Evolutionary conservation across 1,139 yeast genomes (phyloP), one percentile per base, ranked within the genome.

Genomic region (Torulaspora pretoriensis): DNA sequence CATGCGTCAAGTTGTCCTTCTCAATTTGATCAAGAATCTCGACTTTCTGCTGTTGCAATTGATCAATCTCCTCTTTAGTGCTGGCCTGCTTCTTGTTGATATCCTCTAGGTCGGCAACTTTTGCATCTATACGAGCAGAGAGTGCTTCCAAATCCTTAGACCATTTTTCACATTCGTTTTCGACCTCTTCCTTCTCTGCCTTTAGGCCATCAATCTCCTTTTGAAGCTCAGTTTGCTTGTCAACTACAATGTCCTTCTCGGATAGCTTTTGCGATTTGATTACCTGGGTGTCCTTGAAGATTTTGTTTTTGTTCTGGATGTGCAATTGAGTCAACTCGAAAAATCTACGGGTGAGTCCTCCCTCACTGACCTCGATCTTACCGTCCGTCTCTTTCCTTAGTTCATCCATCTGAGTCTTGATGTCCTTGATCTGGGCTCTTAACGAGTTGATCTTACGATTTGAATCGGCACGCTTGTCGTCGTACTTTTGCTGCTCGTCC

Each of bases 111-210:
- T 58, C 55, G 23, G 57, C 50, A 10, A 57, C 47, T 37, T 59
- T 57, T 10, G 55, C 58, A 42, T 63, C 67, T 40, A 63, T 45
- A 29, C 55, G 53, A 17, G 53, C 47, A n/a, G 61, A 52, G 8
- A 59, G 40, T 3, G 50, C 52, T 8, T 52, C 52, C 19, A 62
- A 42, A 25, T 55, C 47, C n/a, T 46, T 43, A 24, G 57, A 49
- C 53, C 56, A 55, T 17, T 48, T 49, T 22, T 52, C 46, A 42
- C 42, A 52, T 19, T 61, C 59, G n/a, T 51, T 46, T 24, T 47
- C 47, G 12, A 51, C 51, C 8, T 41, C 42, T 5, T 47, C 49
- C 40, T 57, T 59, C 31, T 53, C 52, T 7, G 48, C 37, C 10
- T 51, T 51, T 23, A 63, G 42, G 16, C 50, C 49, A 26, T 49